Conservation (phyloP, 2,329 filamentous ascomycete species). For the Eutypella sp. region DNA sequence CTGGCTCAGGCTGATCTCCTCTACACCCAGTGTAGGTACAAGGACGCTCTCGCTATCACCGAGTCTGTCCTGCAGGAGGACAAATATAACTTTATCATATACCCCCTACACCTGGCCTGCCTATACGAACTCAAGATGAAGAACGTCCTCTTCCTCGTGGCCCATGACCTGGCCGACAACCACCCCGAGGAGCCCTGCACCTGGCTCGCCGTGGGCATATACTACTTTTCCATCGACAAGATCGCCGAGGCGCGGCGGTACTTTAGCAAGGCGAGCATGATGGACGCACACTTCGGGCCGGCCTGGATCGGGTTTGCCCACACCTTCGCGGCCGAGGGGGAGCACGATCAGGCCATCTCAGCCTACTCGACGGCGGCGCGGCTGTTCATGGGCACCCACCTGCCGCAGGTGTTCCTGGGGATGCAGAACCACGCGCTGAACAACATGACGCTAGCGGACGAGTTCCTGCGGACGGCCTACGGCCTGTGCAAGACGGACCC, state of each 20-base stretch:
- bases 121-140: constrained; percentile 82
- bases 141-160: constrained; percentile 84
- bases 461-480: constrained; percentile 90
- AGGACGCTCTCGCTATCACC: constrained; percentile 79
- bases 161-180: constrained; percentile 87
- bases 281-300: constrained; percentile 95
- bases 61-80: constrained; percentile 76
- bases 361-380: constrained; percentile 94
- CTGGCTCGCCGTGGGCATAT: constrained; percentile 91
- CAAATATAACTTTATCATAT: constrained; percentile 82
- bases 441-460: constrained; percentile 88
- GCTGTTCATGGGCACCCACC: constrained; percentile 92
- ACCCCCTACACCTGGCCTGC: constrained; percentile 87
- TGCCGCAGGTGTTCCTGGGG: constrained; percentile 91
- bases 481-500: constrained; percentile 79
- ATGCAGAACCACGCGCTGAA: constrained; percentile 98
- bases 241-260: constrained; percentile 91
- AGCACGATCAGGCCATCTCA: constrained; percentile 96
- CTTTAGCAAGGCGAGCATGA: constrained; percentile 95
- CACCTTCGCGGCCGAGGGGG: constrained; percentile 94
- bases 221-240: constrained; percentile 85
- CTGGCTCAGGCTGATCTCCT: constrained; percentile 85
- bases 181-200: constrained; percentile 88
- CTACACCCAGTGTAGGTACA: constrained; percentile 92
- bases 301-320: constrained; percentile 99